phyloP scores from a whole-genome alignment of 2,329 filamentous ascomycete species.

The Rutstroemia sp. region DNA sequence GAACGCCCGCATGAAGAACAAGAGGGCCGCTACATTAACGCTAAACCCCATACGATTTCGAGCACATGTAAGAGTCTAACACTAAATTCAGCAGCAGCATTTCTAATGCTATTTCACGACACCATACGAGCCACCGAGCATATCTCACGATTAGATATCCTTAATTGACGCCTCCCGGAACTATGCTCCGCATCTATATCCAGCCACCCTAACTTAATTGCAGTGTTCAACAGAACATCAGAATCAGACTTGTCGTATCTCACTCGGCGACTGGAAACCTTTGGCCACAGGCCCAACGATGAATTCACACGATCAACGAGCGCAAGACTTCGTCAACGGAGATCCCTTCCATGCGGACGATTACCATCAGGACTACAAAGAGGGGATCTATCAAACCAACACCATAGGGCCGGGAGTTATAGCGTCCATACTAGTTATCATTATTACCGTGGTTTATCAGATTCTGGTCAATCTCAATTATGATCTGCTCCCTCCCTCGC shows the following conservation, averaged over 20 bases:
- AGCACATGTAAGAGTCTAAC: neutral
- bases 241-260: neutral
- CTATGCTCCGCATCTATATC: neutral
- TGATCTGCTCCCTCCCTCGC: slow-evolving; percentile 35
- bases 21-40: neutral
- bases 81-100: neutral
- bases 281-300: slow-evolving; percentile 26
- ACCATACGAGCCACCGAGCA: neutral
- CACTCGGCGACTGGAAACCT: neutral
- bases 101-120: neutral
- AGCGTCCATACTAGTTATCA: slow-evolving; percentile 21
- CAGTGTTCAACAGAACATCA: neutral
- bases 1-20: neutral
- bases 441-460: slow-evolving; percentile 25
- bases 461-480: slow-evolving; percentile 26
- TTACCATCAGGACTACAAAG: slow-evolving; percentile 28
- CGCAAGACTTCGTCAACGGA: slow-evolving; percentile 24
- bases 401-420: slow-evolving; percentile 12
- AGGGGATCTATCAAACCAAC: slow-evolving; percentile 10
- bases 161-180: neutral
- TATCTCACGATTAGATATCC: too few species aligned
- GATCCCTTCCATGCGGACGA: slow-evolving; percentile 20
- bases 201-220: slow-evolving; percentile 3
- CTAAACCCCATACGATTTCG: neutral
- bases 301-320: slow-evolving; percentile 19